Percentiles rank a stretch among this genome's conserved stretches.
Conservation (phyloP, 257 asterid genomes). For the Petunia secreta region DNA sequence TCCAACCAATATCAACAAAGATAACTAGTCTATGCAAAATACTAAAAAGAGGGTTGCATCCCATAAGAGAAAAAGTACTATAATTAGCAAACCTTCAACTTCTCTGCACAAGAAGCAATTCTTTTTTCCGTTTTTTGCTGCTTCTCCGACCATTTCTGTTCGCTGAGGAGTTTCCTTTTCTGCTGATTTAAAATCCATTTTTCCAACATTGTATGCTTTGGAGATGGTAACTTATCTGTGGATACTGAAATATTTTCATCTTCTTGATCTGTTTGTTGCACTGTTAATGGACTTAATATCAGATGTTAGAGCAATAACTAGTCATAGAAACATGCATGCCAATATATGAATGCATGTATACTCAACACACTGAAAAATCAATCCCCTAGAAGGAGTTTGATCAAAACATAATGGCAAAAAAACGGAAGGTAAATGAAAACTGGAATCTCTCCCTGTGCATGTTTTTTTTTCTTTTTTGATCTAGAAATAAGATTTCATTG, state of each 20-base stretch:
- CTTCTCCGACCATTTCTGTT: constrained; percentile 71
- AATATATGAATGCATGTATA: background rate
- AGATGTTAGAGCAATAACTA: constrained; percentile 7
- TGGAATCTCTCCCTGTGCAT: background rate
- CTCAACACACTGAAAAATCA: constrained; percentile 1
- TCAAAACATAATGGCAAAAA: constrained; percentile 10
- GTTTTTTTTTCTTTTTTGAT: too few relatives aligned
- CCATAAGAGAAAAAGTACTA: constrained; percentile 4
- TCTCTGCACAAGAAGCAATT: constrained; percentile 70
- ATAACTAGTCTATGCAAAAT: constrained; percentile 16
- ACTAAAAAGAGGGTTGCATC: constrained; percentile 1
- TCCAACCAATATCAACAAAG: constrained; percentile 15
- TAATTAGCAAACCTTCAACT: constrained; percentile 69
- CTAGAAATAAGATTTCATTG: too few relatives aligned
- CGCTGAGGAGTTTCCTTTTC: constrained; percentile 66
- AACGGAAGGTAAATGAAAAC: background rate
- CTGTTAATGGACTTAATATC: constrained; percentile 33
- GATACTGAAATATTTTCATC: constrained; percentile 59
- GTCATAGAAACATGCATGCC: background rate
- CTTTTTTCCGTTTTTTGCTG: constrained; percentile 75
- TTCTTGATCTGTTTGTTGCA: constrained; percentile 62
- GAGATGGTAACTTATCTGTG: constrained; percentile 66
- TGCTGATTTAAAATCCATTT: constrained; percentile 74
- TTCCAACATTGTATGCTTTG: constrained; percentile 73
- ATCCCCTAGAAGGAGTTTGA: background rate